Evolutionary conservation across 2,329 filamentous ascomycete species (phyloP), one percentile per base, ranked within the genome.

Genomic region (Alternaria longipes): DNA sequence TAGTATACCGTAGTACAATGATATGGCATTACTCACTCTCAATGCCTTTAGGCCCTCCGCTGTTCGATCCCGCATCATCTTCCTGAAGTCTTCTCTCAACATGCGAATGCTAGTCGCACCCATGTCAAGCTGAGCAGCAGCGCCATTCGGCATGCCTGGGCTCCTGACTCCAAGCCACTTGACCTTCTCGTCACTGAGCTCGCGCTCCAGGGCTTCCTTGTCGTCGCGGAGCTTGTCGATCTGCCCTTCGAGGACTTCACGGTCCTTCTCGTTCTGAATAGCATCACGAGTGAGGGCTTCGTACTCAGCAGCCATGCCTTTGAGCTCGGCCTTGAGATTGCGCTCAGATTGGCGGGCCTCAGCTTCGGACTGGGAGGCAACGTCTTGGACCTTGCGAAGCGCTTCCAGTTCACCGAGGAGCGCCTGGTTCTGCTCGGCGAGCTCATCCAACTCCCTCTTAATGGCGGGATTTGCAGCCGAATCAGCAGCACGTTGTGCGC

Each of bases 51-150:
- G 81, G 63, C 86, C 89, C 76, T 92, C 90, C 1, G 84, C 83
- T 63, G 89, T 86, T 49, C 88, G 88, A 72, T 92, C 89, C 65
- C 89, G 84, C 89, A 92, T 91, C 90, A 92, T 92, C 81, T 90
- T 91, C 82, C 91, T 91, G 75, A 92, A 92, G 75, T 92, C 90
- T 64, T 89, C 89, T 78, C 89, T 88, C 72, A 92, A 73, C 41
- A 91, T 88, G 78, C 86, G 86, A 24, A 88, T 89, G 68, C 88
- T 91, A 11, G 88, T 91, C 9, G 83, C 86, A 65, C 89, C 87
- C 60, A 79, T 76, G 45, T 71, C 71, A 8, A 64, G 66, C 58
- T 68, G 65, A 1, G 64, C 56, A 7, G 62, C 62, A 8, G 63
- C 68, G 32, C 64, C 70, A 61, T 52, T 75, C 65, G 66, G 72